Evolutionary conservation across 768 basidiomycete species (phyloP).

Genomic region (Suillus subaureus): DNA sequence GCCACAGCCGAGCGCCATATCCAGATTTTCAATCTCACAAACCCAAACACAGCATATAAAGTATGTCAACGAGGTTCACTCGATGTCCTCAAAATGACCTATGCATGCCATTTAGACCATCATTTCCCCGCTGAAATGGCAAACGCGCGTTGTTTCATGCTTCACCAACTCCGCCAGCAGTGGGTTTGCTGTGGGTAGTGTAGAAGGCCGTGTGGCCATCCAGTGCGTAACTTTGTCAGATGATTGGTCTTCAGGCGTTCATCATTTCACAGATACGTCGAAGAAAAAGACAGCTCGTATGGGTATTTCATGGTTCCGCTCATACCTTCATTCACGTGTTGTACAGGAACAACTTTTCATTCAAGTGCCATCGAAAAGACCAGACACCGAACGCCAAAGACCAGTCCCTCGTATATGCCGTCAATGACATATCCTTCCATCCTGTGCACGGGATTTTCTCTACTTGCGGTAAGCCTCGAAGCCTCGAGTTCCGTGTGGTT

Average conservation of each 20-base stretch:
- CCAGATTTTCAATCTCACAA: slow-evolving; percentile 84
- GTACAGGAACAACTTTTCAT: slow-evolving; percentile 77
- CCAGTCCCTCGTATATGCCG: slow-evolving; percentile 74
- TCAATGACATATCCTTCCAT: slow-evolving; percentile 88
- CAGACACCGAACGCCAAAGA: slow-evolving; percentile 56
- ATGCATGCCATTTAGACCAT: slow-evolving; percentile 54
- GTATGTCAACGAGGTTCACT: slow-evolving; percentile 39
- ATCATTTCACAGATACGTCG: slow-evolving; percentile 63
- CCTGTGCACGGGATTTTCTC: slow-evolving; percentile 84
- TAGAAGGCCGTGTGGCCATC: slow-evolving; percentile 92
- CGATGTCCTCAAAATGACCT: slow-evolving; percentile 5
- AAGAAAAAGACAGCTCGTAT: slow-evolving; percentile 78
- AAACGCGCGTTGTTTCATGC: slow-evolving; percentile 85
- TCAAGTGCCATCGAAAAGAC: slow-evolving; percentile 79
- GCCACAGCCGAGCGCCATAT: slow-evolving; percentile 93
- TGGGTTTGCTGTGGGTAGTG: slow-evolving; percentile 83
- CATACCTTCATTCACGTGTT: slow-evolving; percentile 3
- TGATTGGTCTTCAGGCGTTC: neutral
- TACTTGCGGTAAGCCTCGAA: slow-evolving; percentile 59
- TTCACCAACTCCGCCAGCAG: slow-evolving; percentile 67
- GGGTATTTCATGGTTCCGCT: slow-evolving; percentile 20
- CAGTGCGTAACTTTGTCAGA: slow-evolving; percentile 63
- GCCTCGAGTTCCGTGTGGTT: slow-evolving; percentile 21
- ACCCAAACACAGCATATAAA: slow-evolving; percentile 79
- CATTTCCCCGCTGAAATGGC: slow-evolving; percentile 89